Evolutionary conservation across 371 early-diverging fungal genomes (phyloP).

Genomic region (Mycotypha africana): DNA sequence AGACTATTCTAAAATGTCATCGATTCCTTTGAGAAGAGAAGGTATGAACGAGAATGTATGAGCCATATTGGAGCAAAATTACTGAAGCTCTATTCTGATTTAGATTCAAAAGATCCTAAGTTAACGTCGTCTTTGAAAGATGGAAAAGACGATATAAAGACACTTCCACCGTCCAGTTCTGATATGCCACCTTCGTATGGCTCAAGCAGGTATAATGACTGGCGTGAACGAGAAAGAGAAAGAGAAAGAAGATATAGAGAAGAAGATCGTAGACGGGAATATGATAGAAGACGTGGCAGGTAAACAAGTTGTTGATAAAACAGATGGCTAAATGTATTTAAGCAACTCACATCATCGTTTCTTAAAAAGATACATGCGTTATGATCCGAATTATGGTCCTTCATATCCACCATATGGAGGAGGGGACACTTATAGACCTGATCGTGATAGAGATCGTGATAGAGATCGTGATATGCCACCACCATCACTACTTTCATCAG

Average conservation of each 20-base stretch:
- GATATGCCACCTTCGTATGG: not conserved
- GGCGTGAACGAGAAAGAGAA: slow-evolving; percentile 44
- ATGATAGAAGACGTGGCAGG: slow-evolving; percentile 35
- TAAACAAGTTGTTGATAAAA: no score
- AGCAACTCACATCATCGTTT: not conserved
- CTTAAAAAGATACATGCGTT: slow-evolving; percentile 25
- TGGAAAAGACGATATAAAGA: slow-evolving; percentile 24
- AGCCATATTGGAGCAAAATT: no score
- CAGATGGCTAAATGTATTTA: no score
- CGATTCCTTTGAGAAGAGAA: slow-evolving; percentile 31
- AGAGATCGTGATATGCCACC: slow-evolving; percentile 37
- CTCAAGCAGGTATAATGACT: slow-evolving; percentile 34
- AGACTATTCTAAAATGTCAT: slow-evolving; percentile 28
- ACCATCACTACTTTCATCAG: no score
- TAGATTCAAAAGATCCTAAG: slow-evolving; percentile 13
- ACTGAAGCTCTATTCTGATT: no score
- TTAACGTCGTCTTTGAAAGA: slow-evolving; percentile 22
- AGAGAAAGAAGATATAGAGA: slow-evolving; percentile 35
- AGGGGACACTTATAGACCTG: slow-evolving; percentile 44
- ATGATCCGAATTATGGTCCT: slow-evolving; percentile 33
- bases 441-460: slow-evolving; percentile 38
- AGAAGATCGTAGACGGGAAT: slow-evolving; percentile 44
- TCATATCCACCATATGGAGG: slow-evolving; percentile 35
- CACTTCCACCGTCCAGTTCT: slow-evolving; percentile 6
- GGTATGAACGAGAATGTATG: no score